Evolutionary conservation across 2,329 filamentous ascomycete genomes (phyloP).

Genomic region (Neonectria sp.): DNA sequence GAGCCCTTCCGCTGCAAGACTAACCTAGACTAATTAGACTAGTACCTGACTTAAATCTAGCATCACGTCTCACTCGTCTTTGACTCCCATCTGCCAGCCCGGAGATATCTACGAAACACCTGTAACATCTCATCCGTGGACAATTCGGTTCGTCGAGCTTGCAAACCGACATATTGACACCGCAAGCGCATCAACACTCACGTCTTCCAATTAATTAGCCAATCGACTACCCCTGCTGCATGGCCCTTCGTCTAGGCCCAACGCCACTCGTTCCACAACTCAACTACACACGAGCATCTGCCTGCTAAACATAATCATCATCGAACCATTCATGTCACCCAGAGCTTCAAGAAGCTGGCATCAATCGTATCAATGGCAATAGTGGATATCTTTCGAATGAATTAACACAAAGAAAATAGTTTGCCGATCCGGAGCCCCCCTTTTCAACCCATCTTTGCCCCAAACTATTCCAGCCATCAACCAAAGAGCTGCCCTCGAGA

Average conservation of each 20-base stretch:
- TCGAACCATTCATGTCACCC: not conserved
- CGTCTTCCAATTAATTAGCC: not conserved
- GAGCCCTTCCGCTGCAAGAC: not conserved
- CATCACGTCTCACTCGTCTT: not conserved
- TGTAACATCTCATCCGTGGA: not conserved
- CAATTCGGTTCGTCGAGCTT: not conserved
- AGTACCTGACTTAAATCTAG: not conserved
- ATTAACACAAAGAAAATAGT: constrained; percentile 30
- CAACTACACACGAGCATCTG: not conserved
- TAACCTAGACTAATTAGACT: not conserved
- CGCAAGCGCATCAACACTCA: not conserved
- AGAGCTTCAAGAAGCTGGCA: not conserved
- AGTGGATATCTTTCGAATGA: constrained; percentile 33
- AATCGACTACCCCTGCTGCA: not conserved
- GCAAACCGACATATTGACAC: not conserved
- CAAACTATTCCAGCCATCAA: constrained; percentile 13
- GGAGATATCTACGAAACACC: not conserved
- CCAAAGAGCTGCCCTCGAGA: constrained; percentile 15
- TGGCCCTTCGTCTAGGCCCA: not conserved
- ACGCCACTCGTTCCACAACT: not conserved
- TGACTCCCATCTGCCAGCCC: not conserved
- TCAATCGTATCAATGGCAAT: not conserved
- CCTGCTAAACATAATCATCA: not conserved
- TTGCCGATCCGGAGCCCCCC: constrained; percentile 19
- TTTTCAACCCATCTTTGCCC: constrained; percentile 24